Percentiles rank a stretch among this genome's conserved stretches.
Conservation (phyloP, 2,329 filamentous ascomycete genomes). For the Thielaviopsis punctulata region DNA sequence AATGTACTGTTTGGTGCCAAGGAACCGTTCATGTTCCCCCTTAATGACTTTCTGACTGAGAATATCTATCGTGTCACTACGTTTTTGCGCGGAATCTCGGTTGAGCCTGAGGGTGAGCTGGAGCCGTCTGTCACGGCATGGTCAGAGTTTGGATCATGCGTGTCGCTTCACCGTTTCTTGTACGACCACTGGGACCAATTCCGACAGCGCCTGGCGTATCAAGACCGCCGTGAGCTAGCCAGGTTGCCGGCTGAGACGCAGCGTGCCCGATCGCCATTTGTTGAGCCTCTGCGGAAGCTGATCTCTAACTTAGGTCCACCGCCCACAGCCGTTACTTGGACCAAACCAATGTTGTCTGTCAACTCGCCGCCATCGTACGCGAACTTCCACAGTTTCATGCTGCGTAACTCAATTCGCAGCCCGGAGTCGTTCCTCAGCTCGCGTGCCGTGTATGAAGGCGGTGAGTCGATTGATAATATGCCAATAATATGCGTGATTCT, state of each 20-base stretch:
- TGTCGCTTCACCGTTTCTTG: conserved; percentile 49
- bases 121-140: conserved; percentile 27
- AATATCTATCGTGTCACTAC: conserved; percentile 52
- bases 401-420: conserved; percentile 48
- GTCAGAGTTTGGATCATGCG: conserved; percentile 55
- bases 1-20: conserved; percentile 57
- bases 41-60: conserved; percentile 50
- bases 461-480: conserved; percentile 45
- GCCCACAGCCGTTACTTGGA: conserved; percentile 52
- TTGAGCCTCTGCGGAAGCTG: conserved; percentile 42
- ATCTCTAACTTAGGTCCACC: conserved; percentile 51
- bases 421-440: conserved; percentile 47
- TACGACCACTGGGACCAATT: conserved; percentile 59
- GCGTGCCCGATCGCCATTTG: conserved; percentile 35
- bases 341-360: conserved; percentile 44
- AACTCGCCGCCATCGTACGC: conserved; percentile 49
- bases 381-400: conserved; percentile 56
- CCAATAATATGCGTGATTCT: conserved; percentile 54
- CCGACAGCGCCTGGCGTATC: conserved; percentile 42
- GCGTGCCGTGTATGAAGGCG: conserved; percentile 51
- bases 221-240: conserved; percentile 39
- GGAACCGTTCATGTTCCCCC: conserved; percentile 54
- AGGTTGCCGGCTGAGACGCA: conserved; percentile 36
- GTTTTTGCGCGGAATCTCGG: conserved; percentile 51
- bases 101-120: conserved; percentile 31